Percentiles rank a stretch among this genome's conserved stretches.
Conservation (phyloP, 805 yeast species). For the Kazachstania kunashirensis region DNA sequence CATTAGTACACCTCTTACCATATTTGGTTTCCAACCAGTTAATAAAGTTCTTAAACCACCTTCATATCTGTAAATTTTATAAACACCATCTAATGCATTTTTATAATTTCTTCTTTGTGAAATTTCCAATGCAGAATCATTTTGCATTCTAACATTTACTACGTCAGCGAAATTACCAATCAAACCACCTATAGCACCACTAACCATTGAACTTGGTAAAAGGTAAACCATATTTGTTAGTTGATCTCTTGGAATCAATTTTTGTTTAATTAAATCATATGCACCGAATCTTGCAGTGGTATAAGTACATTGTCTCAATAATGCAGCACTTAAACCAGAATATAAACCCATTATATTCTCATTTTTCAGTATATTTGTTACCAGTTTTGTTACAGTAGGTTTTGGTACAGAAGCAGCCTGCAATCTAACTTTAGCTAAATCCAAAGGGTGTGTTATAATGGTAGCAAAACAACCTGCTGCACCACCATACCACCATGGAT, state of each 20-base stretch:
- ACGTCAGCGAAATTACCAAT: constrained; percentile 86
- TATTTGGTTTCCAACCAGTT: constrained; percentile 70
- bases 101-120: constrained; percentile 62
- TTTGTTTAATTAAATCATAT: constrained; percentile 68
- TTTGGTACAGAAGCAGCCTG: constrained; percentile 70
- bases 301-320: constrained; percentile 79
- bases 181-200: constrained; percentile 76
- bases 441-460: constrained; percentile 70
- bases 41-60: constrained; percentile 51
- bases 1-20: constrained; percentile 76
- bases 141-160: constrained; percentile 84
- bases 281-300: constrained; percentile 80
- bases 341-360: constrained; percentile 69
- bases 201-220: constrained; percentile 72
- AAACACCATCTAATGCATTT: constrained; percentile 70
- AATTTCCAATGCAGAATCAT: constrained; percentile 60
- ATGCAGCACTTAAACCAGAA: constrained; percentile 72
- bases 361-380: constrained; percentile 10
- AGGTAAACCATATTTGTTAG: constrained; percentile 50
- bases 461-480: constrained; percentile 62
- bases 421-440: constrained; percentile 75
- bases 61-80: constrained; percentile 51
- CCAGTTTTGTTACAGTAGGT: constrained; percentile 51
- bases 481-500: constrained; percentile 58
- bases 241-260: constrained; percentile 33